Evolutionary conservation across 805 yeast species (phyloP).

Genomic region (Candida argentea): DNA sequence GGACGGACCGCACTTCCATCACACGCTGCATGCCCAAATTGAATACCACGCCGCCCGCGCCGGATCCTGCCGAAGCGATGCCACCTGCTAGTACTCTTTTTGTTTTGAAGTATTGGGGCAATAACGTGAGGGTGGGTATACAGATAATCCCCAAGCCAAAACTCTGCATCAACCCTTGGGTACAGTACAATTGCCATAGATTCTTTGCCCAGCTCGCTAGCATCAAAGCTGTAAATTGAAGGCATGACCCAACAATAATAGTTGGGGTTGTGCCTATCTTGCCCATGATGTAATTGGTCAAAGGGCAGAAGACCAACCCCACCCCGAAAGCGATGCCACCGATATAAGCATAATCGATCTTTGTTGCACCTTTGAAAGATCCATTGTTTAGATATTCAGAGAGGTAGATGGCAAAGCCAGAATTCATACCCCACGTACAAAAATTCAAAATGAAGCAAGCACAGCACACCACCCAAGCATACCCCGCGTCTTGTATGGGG

Average conservation of each 20-base stretch:
- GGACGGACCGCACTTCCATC: slow-evolving; percentile 9
- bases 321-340: slow-evolving; percentile 16
- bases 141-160: slow-evolving; percentile 14
- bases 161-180: slow-evolving; percentile 15
- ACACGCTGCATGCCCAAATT: slow-evolving; percentile 17
- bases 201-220: slow-evolving; percentile 12
- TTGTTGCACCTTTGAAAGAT: slow-evolving; percentile 11
- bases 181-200: slow-evolving; percentile 15
- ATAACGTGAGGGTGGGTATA: slow-evolving; percentile 10
- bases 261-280: slow-evolving; percentile 9
- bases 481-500: slow-evolving; percentile 12
- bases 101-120: slow-evolving; percentile 15
- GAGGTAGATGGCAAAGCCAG: slow-evolving; percentile 15
- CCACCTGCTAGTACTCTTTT: slow-evolving; percentile 12
- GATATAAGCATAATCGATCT: slow-evolving; percentile 14
- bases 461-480: slow-evolving; percentile 15
- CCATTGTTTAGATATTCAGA: slow-evolving; percentile 11
- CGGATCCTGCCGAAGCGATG: slow-evolving; percentile 14
- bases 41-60: slow-evolving; percentile 14
- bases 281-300: slow-evolving; percentile 11
- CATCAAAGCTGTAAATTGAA: slow-evolving; percentile 13
- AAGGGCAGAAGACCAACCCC: slow-evolving; percentile 12
- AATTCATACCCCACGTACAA: slow-evolving; percentile 18
- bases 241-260: slow-evolving; percentile 10
- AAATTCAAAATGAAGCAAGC: slow-evolving; percentile 12